Evolutionary conservation across 1,139 yeast species (phyloP).

Genomic region (Taphrina communis): DNA sequence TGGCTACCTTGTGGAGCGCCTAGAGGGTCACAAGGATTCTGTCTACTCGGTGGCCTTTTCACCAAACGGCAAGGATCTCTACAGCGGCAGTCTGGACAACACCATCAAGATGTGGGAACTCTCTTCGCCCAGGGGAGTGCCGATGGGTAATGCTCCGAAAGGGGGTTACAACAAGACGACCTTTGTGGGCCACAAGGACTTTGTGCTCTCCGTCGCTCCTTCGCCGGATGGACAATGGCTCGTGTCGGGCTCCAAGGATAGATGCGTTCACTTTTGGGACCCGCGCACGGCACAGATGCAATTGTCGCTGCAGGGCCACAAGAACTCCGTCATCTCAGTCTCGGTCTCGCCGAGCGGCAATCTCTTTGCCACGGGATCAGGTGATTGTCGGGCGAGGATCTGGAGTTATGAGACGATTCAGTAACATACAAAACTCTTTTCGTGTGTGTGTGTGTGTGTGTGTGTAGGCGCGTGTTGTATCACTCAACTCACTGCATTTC

Average conservation of each 20-base stretch:
- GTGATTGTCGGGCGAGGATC: constrained; percentile 96
- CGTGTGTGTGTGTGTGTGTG: background rate
- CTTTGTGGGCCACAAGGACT: constrained; percentile 94
- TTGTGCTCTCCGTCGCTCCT: constrained; percentile 89
- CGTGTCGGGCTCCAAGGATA: constrained; percentile 92
- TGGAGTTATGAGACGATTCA: constrained; percentile 58
- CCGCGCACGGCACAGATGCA: constrained; percentile 89
- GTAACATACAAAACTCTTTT: background rate
- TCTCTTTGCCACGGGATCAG: constrained; percentile 95
- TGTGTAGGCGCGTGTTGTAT: too few species aligned
- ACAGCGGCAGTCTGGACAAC: constrained; percentile 93
- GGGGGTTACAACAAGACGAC: constrained; percentile 79
- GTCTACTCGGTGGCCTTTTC: constrained; percentile 95
- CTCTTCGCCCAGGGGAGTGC: constrained; percentile 57
- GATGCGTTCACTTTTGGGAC: constrained; percentile 98
- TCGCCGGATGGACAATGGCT: constrained; percentile 94
- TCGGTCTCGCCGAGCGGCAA: constrained; percentile 83
- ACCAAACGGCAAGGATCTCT: constrained; percentile 88
- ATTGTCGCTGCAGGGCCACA: constrained; percentile 95
- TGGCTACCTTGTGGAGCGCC: constrained; percentile 83
- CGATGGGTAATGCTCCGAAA: constrained; percentile 53
- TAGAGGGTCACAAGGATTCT: constrained; percentile 96
- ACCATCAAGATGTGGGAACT: constrained; percentile 96
- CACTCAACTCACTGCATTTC: background rate
- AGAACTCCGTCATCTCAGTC: constrained; percentile 93